A percentile compares a stretch with the other conserved stretches of the same genome.
Evolutionary conservation across 805 yeast genomes (phyloP).

Genomic region (Teunomyces panamensis): DNA sequence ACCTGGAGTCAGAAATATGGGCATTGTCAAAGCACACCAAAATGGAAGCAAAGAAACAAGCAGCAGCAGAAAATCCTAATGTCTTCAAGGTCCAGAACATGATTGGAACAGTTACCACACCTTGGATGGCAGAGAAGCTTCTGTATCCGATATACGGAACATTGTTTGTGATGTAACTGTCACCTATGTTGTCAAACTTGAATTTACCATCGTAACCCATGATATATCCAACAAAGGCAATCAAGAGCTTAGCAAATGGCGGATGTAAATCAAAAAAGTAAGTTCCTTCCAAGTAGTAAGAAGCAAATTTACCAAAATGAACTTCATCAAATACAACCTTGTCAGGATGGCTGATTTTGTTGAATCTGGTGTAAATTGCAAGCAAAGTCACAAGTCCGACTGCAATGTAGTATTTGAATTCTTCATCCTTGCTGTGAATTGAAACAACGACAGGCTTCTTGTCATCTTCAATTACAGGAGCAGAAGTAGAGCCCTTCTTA

Average conservation of each 20-base stretch:
- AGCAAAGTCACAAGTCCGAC: constrained; percentile 36
- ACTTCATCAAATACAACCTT: constrained; percentile 87
- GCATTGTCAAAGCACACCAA: constrained; percentile 86
- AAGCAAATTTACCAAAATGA: constrained; percentile 83
- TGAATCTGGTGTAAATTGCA: constrained; percentile 57
- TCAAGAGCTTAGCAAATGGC: constrained; percentile 91
- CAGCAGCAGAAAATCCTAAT: constrained; percentile 71
- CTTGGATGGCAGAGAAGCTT: constrained; percentile 73
- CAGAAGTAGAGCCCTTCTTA: constrained; percentile 15
- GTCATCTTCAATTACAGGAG: neutral
- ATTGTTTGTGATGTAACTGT: constrained; percentile 68
- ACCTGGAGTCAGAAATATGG: constrained; percentile 84
- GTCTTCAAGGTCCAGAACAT: constrained; percentile 85
- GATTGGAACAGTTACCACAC: constrained; percentile 77
- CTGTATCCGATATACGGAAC: constrained; percentile 88
- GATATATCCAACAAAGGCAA: constrained; percentile 86
- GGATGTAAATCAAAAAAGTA: constrained; percentile 97
- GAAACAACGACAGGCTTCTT: neutral
- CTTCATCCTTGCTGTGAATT: constrained; percentile 21
- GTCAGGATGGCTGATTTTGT: constrained; percentile 58
- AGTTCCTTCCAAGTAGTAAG: constrained; percentile 82
- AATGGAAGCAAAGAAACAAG: constrained; percentile 73
- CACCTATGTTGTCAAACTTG: constrained; percentile 89
- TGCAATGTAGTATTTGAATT: constrained; percentile 30
- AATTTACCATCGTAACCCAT: constrained; percentile 90